Base-by-base conservation (phyloP, 2,329 filamentous ascomycete species). In the Metarhizium sp. region DNA sequence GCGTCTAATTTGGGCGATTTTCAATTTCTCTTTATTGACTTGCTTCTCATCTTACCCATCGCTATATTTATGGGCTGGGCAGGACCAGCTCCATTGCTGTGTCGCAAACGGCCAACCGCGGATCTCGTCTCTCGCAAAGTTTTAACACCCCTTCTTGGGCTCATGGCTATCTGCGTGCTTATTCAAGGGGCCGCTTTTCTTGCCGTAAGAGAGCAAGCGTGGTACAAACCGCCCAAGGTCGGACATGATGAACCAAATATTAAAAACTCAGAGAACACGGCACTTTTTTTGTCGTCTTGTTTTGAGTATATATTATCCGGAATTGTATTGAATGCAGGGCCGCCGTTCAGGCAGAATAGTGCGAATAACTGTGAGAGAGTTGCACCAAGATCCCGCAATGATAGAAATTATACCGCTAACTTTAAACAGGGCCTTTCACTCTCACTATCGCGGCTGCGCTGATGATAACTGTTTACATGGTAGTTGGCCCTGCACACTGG, bases 11-110 rank as follows among this genome's bases (percentile, higher is more conserved):
- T 99, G 6, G 95, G 94, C 51, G 94, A 99, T 69, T 97, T 99
- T 67, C 94, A 97, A 71, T 99, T 96, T 69, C 78, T 99, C 4
- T 97, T 92, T 71, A 97, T 99, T 66, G 94, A 99, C 64, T 78
- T 99, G 14, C 77, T 87, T 3, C 82, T 99, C 55, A 99, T 99
- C 65, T 76, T 99, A 3, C 94, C 94, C 4, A 95, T 99, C 63
- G 94, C 94, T 29, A 90, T 99, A 57, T 97, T 97, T 69, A 99
- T 99, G 94, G 92, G 94, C 62, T 97, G 95, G 94, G 90, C 89
- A 29, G 91, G 88, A 6, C 88, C 95, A 1, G 90, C 87, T 65
- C 84, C 85, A 2, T 76, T 80, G 42, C 80, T 99, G 14, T 88
- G 84, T 62, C 83, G 80, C 56, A 99, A 97, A 71, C 81, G 91